phyloP scores from a whole-genome alignment of 116 monocot species.

The Zostera marina region DNA sequence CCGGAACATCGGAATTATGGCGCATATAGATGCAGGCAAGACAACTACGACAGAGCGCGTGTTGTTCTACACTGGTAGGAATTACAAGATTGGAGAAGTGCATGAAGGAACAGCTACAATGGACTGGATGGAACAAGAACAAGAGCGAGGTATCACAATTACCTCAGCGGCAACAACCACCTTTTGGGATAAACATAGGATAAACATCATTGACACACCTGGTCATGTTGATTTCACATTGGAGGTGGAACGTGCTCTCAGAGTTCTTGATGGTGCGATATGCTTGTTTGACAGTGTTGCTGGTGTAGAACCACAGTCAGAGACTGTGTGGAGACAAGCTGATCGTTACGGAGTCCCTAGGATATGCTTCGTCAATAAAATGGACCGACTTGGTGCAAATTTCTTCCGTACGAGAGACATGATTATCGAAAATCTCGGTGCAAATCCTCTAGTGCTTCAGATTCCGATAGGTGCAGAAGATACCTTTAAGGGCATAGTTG shows the following conservation, averaged over 20 bases:
- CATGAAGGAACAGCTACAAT: conserved; percentile 98
- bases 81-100: conserved; percentile 98
- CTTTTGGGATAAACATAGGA: conserved; percentile 87
- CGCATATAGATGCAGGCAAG: conserved; percentile 98
- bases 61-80: conserved; percentile 89
- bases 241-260: conserved; percentile 87
- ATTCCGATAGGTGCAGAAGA: conserved; percentile 89
- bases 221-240: conserved; percentile 97
- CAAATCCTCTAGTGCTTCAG: conserved; percentile 79
- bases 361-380: conserved; percentile 94
- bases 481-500: conserved; percentile 70
- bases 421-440: conserved; percentile 83
- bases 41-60: conserved; percentile 92
- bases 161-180: conserved; percentile 96
- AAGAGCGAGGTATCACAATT: conserved; percentile 97
- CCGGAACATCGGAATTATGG: conserved; percentile 98
- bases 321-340: conserved; percentile 98
- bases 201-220: conserved; percentile 96
- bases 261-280: conserved; percentile 91
- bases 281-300: conserved; percentile 96
- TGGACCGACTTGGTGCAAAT: conserved; percentile 94
- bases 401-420: conserved; percentile 93
- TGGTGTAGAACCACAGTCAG: conserved; percentile 95
- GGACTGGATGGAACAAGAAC: conserved; percentile 99
- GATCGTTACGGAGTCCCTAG: conserved; percentile 95